Conservation (phyloP, 176 grass and related monocot species). For the Bolboschoenus planiculmis region DNA sequence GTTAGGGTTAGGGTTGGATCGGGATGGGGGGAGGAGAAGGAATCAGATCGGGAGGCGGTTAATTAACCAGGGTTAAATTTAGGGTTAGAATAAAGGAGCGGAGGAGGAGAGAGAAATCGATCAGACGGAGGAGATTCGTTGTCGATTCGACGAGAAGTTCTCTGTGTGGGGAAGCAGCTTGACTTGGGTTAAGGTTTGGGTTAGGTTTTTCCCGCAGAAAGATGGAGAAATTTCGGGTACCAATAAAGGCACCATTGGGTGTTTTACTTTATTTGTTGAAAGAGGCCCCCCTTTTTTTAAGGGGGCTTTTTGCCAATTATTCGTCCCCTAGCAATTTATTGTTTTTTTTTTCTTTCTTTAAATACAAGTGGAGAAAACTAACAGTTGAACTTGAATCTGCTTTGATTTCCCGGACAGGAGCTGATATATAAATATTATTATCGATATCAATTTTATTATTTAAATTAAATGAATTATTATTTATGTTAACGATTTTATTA, state of each 20-base stretch:
- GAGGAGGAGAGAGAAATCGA: not conserved
- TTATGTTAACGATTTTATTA: too few species aligned
- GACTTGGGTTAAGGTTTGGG: conserved; percentile 14
- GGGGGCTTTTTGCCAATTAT: not conserved
- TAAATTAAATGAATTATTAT: too few species aligned
- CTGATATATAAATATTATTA: too few species aligned
- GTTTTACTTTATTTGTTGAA: not conserved
- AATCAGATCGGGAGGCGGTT: conserved; percentile 6
- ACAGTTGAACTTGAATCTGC: not conserved
- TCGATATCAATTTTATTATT: too few species aligned
- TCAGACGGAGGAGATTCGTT: not conserved
- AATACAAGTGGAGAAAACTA: not conserved
- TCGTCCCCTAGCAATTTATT: not conserved
- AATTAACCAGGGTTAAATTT: conserved; percentile 31
- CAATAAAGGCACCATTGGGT: not conserved
- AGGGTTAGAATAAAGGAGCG: conserved; percentile 25
- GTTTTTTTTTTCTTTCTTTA: not conserved
- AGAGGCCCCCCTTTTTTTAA: not conserved
- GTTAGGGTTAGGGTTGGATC: conserved; percentile 71
- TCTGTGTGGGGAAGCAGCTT: not conserved
- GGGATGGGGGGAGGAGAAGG: not conserved
- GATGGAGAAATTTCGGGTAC: not conserved
- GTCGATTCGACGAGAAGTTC: not conserved
- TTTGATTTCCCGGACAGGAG: not conserved
- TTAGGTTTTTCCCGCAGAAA: not conserved